phyloP scores from a whole-genome alignment of 2,329 filamentous ascomycete species.

The Sclerotinia minor region DNA sequence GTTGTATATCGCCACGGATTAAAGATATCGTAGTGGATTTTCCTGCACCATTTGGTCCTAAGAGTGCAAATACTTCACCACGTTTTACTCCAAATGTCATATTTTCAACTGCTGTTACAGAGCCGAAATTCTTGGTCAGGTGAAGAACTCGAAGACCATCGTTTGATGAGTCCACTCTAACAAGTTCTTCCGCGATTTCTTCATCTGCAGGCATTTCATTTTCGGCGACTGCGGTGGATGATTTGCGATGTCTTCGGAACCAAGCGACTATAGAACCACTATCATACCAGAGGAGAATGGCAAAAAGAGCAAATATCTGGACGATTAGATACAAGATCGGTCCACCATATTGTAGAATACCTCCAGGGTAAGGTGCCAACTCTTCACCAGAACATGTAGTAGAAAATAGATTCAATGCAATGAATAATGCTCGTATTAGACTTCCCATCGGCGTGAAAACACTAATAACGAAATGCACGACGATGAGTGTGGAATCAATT shows the following conservation, averaged over 20 bases:
- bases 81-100: conserved; percentile 78
- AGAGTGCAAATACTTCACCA: conserved; percentile 82
- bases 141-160: conserved; percentile 69
- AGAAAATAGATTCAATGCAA: conserved; percentile 81
- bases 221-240: conserved; percentile 22
- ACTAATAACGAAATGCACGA: conserved; percentile 75
- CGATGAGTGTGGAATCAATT: conserved; percentile 65
- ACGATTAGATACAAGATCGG: conserved; percentile 80
- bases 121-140: conserved; percentile 76
- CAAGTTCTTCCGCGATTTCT: conserved; percentile 65
- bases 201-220: conserved; percentile 35
- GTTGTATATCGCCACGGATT: conserved; percentile 83
- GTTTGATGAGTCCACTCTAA: conserved; percentile 57
- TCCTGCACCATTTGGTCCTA: conserved; percentile 89
- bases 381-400: conserved; percentile 66
- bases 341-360: conserved; percentile 74
- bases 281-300: conserved; percentile 76
- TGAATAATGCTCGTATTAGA: conserved; percentile 70
- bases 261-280: conserved; percentile 65
- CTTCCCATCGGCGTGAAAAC: conserved; percentile 76
- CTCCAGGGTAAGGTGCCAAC: conserved; percentile 68
- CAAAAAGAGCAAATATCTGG: conserved; percentile 71
- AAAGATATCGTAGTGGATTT: conserved; percentile 89
- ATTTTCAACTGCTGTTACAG: conserved; percentile 80
- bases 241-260: conserved; percentile 44